phyloP scores from a whole-genome alignment of 148 eudicot species.

The Chenopodium formosanum region DNA sequence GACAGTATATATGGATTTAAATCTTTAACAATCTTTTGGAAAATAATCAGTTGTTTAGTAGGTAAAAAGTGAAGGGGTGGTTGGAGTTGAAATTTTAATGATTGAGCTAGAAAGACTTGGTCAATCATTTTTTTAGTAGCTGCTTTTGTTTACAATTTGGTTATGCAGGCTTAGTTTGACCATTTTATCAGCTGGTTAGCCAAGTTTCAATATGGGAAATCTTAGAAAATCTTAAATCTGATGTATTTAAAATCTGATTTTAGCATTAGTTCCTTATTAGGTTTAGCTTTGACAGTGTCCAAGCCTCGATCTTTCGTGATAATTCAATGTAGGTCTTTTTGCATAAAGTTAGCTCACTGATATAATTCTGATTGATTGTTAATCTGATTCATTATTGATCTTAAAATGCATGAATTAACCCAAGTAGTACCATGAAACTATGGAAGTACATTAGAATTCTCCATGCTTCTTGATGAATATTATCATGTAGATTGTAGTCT shows the following conservation, averaged over 20 bases:
- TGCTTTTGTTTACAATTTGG: background rate
- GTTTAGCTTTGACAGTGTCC: background rate
- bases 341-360: background rate
- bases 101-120: conserved; percentile 8
- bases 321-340: background rate
- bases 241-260: background rate
- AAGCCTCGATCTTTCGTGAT: conserved; percentile 1
- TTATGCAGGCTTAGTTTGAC: conserved; percentile 13
- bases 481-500: background rate
- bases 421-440: no score
- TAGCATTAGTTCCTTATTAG: background rate
- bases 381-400: background rate
- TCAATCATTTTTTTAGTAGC: conserved; percentile 5
- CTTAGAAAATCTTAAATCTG: background rate
- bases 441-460: background rate
- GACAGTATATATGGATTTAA: conserved; percentile 3
- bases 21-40: background rate
- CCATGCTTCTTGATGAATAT: background rate
- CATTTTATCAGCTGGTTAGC: background rate
- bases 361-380: background rate
- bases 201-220: background rate
- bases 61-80: conserved; percentile 23
- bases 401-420: background rate
- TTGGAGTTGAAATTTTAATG: background rate
- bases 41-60: background rate